Evolutionary conservation across 495 filamentous ascomycete genomes (phyloP).

Genomic region (Podospora anserina): DNA sequence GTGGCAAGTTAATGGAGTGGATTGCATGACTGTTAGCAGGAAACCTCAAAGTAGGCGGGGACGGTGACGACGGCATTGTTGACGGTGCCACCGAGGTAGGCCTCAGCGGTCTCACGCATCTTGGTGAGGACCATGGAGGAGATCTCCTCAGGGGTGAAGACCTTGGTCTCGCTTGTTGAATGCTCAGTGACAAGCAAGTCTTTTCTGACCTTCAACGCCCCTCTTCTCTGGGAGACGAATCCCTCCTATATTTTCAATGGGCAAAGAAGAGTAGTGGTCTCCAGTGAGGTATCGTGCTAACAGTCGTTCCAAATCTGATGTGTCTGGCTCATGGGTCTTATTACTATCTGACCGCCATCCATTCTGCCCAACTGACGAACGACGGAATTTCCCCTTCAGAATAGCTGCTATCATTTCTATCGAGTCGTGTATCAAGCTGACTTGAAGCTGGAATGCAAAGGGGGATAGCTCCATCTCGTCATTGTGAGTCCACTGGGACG

Average conservation of each 20-base stretch:
- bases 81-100: conserved; percentile 91
- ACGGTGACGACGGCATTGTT: conserved; percentile 41
- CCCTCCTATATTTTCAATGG: no score
- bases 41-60: conserved; percentile 71
- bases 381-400: neutral
- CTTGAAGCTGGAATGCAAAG: neutral
- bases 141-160: conserved; percentile 95
- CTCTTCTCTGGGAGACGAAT: no score
- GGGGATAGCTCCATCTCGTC: neutral
- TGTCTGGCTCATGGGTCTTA: neutral
- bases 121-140: conserved; percentile 97
- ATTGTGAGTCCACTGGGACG: neutral
- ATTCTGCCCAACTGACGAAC: neutral
- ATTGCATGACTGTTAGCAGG: conserved; percentile 3
- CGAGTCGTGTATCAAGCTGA: no score
- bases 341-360: neutral
- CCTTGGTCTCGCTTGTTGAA: conserved; percentile 85
- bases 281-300: neutral
- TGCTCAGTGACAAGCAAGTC: conserved; percentile 30
- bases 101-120: conserved; percentile 89
- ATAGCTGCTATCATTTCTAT: no score
- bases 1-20: conserved; percentile 4
- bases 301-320: neutral
- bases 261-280: neutral
- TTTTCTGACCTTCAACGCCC: no score